A percentile compares a stretch with the other conserved stretches of the same genome.
These are phyloP conservation scores for Suhomyces bribrorum DNA, from an alignment of 1,139 yeast genomes.

Conservation along the genomic window DNA sequence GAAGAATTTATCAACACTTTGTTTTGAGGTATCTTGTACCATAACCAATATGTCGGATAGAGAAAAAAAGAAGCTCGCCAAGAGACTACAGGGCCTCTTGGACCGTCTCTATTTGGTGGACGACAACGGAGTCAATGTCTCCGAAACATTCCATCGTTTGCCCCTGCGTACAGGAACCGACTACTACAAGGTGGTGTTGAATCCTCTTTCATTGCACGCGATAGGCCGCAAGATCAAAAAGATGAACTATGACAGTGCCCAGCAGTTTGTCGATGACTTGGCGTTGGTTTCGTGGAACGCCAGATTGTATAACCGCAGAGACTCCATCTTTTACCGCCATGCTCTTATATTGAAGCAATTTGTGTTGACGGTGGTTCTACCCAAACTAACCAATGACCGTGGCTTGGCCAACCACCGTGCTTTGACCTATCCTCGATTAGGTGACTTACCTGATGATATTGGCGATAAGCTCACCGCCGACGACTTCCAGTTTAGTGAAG, in stretches of 20 bases:
- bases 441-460: conserved; percentile 66
- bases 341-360: conserved; percentile 71
- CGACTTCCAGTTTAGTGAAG: conserved; percentile 14
- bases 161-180: conserved; percentile 54
- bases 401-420: conserved; percentile 40
- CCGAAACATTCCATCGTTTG: conserved; percentile 51
- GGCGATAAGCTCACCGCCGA: conserved; percentile 24
- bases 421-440: conserved; percentile 67
- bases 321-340: conserved; percentile 65
- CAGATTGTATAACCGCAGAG: conserved; percentile 72
- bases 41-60: conserved; percentile 31
- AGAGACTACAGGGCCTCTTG: conserved; percentile 39
- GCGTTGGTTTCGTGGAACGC: conserved; percentile 92
- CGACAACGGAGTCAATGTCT: conserved; percentile 41
- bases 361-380: conserved; percentile 55
- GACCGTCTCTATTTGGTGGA: conserved; percentile 50
- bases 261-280: conserved; percentile 72
- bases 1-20: conserved; percentile 4
- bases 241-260: conserved; percentile 56
- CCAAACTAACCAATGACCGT: conserved; percentile 49
- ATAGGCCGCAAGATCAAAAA: conserved; percentile 48
- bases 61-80: conserved; percentile 44
- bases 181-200: conserved; percentile 45
- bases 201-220: conserved; percentile 47
- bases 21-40: too few species aligned